Base-by-base conservation (phyloP, 1,284 basidiomycete species). In the Pseudozyma pruni region DNA sequence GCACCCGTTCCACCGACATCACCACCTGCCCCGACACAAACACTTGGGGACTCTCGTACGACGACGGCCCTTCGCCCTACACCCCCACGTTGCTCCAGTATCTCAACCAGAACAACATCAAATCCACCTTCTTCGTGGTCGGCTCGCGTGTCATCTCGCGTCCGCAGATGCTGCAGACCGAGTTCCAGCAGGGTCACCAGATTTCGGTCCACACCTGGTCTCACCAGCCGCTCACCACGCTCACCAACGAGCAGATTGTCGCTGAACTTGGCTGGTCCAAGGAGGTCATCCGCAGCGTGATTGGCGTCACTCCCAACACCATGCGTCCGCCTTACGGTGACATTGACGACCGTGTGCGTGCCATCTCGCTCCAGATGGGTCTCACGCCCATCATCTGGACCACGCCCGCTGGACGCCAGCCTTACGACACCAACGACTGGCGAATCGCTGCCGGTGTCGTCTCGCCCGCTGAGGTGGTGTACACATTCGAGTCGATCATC, bases 251-350 rank as follows among this genome's bases (percentile, higher is more conserved):
- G 79, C 86, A 96, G 85, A 88, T 97, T 61, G 92, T 97, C 19
- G 93, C 93, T 22, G 94, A 97, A 84, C 86, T 98, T 45, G 93
- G 91, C 42, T 97, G 92, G 90, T 91, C 92, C 57, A 90, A 90
- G 71, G 89, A 92, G 84, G 75, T 90, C 50, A 95, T 98, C 84
- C 88, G 89, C 78, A 62, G 69, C 22, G 72, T 77, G 58, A 74
- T 76, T 20, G 80, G 80, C 41, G 75, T 82, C 38, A 75, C 75
- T 13, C 76, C 78, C 44, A 77, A 72, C 63, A 85, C 91, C 60
- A 77, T 78, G 71, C 73, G 76, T 27, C 80, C 80, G 29, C 79
- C 80, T 27, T 81, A 82, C 61, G 80, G 78, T 47, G 80, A 82
- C 61, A 75, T 81, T 49, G 81, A 83, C 57, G 80, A 83, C 68